Percentiles rank a stretch among this genome's conserved stretches.
phyloP scores from a whole-genome alignment of 2,329 filamentous ascomycete species.

The Talaromyces albobiverticillius region DNA sequence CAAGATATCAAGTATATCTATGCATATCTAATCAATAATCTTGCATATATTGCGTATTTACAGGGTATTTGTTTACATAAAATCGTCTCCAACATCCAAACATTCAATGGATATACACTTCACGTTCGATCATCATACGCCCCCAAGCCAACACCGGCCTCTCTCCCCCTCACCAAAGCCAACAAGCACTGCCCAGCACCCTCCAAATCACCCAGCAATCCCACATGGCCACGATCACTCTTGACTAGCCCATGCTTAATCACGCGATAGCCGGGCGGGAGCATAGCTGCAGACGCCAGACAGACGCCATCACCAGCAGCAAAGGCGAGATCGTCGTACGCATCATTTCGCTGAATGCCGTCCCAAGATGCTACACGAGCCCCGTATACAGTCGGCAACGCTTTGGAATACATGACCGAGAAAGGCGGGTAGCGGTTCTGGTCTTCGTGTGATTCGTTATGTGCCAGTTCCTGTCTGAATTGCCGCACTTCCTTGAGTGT shows the following conservation, averaged over 20 bases:
- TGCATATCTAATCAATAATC: too few species aligned
- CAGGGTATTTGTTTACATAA: too few species aligned
- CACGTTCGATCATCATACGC: too few species aligned
- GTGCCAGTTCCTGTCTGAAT: conserved; percentile 74
- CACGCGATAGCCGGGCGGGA: conserved; percentile 73
- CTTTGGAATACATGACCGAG: conserved; percentile 81
- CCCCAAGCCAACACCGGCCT: conserved; percentile 70
- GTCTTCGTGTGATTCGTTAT: conserved; percentile 56
- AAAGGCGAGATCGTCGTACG: conserved; percentile 84
- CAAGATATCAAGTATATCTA: too few species aligned
- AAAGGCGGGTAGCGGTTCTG: conserved; percentile 78
- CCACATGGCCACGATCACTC: conserved; percentile 83
- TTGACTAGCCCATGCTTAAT: conserved; percentile 72
- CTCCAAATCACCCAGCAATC: conserved; percentile 78
- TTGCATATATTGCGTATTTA: background rate
- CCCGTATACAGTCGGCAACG: conserved; percentile 78
- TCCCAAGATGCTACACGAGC: conserved; percentile 71
- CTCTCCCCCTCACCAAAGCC: conserved; percentile 65
- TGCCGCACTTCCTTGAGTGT: conserved; percentile 67
- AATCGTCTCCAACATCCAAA: background rate
- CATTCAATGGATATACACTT: too few species aligned
- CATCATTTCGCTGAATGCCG: conserved; percentile 70
- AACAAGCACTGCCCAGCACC: conserved; percentile 72
- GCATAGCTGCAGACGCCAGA: conserved; percentile 78
- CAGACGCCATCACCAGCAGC: conserved; percentile 87